Conservation (phyloP, 2,329 filamentous ascomycete genomes). For the Cryoendolithus antarcticus region DNA sequence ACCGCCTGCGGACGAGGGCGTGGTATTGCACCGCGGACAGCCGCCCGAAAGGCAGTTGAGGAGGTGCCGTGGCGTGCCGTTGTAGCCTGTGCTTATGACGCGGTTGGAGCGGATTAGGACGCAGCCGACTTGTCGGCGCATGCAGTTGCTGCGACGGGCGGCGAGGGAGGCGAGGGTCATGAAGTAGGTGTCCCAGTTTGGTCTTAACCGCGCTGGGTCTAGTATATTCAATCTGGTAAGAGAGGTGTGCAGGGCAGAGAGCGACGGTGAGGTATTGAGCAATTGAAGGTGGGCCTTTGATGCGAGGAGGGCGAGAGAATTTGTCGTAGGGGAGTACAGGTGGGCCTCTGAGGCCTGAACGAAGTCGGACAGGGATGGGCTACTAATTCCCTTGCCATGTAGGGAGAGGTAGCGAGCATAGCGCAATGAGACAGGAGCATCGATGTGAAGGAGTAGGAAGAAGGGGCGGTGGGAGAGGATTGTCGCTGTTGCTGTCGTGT, state of each 20-base stretch:
- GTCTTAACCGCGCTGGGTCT: constrained; percentile 67
- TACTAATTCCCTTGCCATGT: too few relatives aligned
- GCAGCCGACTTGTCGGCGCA: constrained; percentile 93
- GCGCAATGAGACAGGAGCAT: constrained; percentile 73
- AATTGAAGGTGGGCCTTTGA: constrained; percentile 72
- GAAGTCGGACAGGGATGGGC: constrained; percentile 41
- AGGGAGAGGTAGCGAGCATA: too few relatives aligned
- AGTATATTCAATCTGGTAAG: constrained; percentile 65
- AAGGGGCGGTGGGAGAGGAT: constrained; percentile 69
- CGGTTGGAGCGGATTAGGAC: constrained; percentile 76
- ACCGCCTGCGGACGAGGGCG: constrained; percentile 49
- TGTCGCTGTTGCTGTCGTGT: constrained; percentile 60
- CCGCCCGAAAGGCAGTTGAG: constrained; percentile 88
- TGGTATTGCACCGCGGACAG: constrained; percentile 70
- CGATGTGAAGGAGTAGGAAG: constrained; percentile 84
- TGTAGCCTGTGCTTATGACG: constrained; percentile 93
- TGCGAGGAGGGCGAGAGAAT: constrained; percentile 59
- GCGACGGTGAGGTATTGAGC: constrained; percentile 61
- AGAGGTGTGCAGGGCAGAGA: constrained; percentile 59
- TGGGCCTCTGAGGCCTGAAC: constrained; percentile 57
- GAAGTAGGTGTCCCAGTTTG: constrained; percentile 94
- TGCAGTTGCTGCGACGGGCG: constrained; percentile 85
- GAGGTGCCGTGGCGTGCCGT: constrained; percentile 84
- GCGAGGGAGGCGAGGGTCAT: constrained; percentile 93
- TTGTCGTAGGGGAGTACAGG: constrained; percentile 54